Evolutionary conservation across 2,329 filamentous ascomycete species (phyloP).

Genomic region (Mollisia scopiformis): DNA sequence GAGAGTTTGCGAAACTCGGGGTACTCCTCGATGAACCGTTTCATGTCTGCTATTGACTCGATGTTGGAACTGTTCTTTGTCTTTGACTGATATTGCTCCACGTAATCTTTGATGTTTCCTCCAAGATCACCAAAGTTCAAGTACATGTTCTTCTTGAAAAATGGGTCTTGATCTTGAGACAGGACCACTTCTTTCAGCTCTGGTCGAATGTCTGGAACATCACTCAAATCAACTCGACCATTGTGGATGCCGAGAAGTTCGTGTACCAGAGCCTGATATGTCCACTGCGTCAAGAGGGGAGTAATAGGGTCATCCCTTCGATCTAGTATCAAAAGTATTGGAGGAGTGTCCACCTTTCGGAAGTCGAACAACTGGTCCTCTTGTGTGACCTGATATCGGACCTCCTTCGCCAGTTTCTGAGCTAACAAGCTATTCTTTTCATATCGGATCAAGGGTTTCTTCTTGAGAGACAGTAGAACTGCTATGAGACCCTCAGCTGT

Average conservation of each 20-base stretch:
- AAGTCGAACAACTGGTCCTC: slow-evolving; percentile 98
- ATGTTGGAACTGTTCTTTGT: slow-evolving; percentile 97
- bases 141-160: slow-evolving; percentile 99
- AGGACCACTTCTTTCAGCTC: slow-evolving; percentile 94
- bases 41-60: slow-evolving; percentile 98
- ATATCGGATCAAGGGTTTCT: slow-evolving; percentile 93
- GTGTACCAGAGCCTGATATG: slow-evolving; percentile 99
- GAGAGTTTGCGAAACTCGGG: slow-evolving; percentile 97
- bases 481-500: slow-evolving; percentile 87
- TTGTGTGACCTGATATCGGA: slow-evolving; percentile 90
- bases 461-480: slow-evolving; percentile 86
- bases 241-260: slow-evolving; percentile 93
- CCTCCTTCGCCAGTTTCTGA: slow-evolving; percentile 91
- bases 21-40: slow-evolving; percentile 98
- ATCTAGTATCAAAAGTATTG: slow-evolving; percentile 88
- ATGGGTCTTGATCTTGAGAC: slow-evolving; percentile 95
- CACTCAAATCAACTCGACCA: slow-evolving; percentile 86
- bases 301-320: slow-evolving; percentile 94
- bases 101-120: slow-evolving; percentile 96
- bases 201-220: slow-evolving; percentile 80
- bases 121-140: slow-evolving; percentile 96
- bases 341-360: slow-evolving; percentile 89
- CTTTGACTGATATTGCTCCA: slow-evolving; percentile 96
- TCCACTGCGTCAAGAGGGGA: slow-evolving; percentile 95
- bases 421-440: slow-evolving; percentile 87